Evolutionary conservation across 176 grass and related monocot genomes (phyloP).

Genomic region (Cymbopogon citratus): DNA sequence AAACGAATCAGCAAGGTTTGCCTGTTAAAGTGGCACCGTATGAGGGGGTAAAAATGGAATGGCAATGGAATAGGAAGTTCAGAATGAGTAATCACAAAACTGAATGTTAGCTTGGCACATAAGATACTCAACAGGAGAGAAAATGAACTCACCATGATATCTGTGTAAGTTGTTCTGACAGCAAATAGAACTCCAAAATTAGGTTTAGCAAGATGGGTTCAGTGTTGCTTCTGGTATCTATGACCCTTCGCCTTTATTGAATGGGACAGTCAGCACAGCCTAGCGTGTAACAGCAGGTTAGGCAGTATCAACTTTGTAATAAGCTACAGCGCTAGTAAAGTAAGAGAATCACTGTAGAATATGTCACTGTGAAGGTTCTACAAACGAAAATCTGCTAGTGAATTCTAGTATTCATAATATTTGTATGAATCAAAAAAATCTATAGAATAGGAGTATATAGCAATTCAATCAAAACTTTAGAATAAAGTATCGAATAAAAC

Average conservation of each 20-base stretch:
- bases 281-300: not conserved
- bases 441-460: not conserved
- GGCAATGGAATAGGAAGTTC: not conserved
- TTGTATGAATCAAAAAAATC: not conserved
- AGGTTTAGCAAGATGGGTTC: not conserved
- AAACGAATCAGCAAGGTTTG: conserved; percentile 92
- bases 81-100: too few relatives aligned
- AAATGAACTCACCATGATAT: conserved; percentile 30
- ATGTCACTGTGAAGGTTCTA: too few relatives aligned
- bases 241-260: not conserved
- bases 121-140: not conserved
- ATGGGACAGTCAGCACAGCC: not conserved
- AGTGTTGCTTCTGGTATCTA: not conserved
- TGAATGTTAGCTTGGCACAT: not conserved
- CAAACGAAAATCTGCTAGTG: not conserved
- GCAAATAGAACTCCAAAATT: not conserved
- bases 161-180: not conserved
- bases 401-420: not conserved
- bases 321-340: not conserved
- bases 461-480: not conserved
- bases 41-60: not conserved
- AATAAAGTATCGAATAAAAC: not conserved
- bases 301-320: not conserved
- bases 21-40: conserved; percentile 30
- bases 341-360: not conserved